These are phyloP conservation scores for Starmerella vitae DNA, from an alignment of 805 yeast species.

Conservation along the genomic window DNA sequence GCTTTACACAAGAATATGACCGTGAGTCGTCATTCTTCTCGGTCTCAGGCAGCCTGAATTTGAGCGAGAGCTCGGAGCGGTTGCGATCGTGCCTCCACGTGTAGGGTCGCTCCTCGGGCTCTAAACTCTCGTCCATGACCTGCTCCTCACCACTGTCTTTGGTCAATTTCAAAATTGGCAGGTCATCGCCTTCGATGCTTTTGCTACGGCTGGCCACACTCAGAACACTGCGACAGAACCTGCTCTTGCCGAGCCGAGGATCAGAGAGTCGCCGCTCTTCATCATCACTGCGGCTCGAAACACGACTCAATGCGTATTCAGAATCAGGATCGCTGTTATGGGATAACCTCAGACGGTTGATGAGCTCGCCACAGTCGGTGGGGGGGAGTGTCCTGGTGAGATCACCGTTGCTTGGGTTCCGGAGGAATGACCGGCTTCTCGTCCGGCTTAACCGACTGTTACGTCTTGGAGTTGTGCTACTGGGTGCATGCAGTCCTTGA, in stretches of 20 bases:
- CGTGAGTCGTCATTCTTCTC: no score
- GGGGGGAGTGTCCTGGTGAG: constrained; percentile 8
- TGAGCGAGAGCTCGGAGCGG: not conserved
- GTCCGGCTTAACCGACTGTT: not conserved
- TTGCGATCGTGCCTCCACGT: not conserved
- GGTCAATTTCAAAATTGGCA: constrained; percentile 1
- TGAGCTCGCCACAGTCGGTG: constrained; percentile 14
- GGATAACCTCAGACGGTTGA: constrained; percentile 16
- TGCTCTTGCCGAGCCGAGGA: not conserved
- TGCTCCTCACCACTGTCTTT: constrained; percentile 4
- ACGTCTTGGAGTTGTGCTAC: not conserved
- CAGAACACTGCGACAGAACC: constrained; percentile 14
- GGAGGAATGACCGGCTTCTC: constrained; percentile 1
- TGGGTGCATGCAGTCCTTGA: no score
- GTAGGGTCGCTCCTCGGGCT: not conserved
- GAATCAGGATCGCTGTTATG: constrained; percentile 5
- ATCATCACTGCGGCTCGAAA: not conserved
- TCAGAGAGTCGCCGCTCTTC: not conserved
- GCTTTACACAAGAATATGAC: no score
- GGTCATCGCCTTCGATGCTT: not conserved
- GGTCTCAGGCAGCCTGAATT: not conserved
- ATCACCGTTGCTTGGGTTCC: constrained; percentile 6
- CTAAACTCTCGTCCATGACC: not conserved
- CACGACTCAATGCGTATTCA: not conserved
- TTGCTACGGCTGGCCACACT: constrained; percentile 9